These are phyloP conservation scores for Cladorrhinum samala DNA, from an alignment of 495 filamentous ascomycete genomes.

Conservation along the genomic window DNA sequence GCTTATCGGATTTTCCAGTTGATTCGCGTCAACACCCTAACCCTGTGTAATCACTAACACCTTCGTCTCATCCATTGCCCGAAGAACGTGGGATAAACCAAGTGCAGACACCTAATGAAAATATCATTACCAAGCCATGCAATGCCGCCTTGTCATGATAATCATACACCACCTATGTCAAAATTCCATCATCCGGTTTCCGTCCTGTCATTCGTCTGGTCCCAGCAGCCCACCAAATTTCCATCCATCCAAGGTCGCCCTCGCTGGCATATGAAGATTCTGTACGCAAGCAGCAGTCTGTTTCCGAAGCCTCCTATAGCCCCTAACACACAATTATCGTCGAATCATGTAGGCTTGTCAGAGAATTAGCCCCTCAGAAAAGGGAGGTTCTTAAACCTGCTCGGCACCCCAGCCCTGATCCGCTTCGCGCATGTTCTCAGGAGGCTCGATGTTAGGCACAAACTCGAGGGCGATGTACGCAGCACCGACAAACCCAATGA, in stretches of 20 bases:
- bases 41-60: not conserved
- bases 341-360: no score
- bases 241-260: not conserved
- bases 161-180: not conserved
- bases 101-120: not conserved
- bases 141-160: not conserved
- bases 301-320: not conserved
- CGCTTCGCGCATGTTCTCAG: slow-evolving; percentile 91
- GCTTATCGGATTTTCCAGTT: not conserved
- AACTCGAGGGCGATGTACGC: slow-evolving; percentile 83
- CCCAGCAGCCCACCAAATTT: no score
- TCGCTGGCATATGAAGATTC: not conserved
- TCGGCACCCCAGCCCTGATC: slow-evolving; percentile 90
- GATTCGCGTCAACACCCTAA: not conserved
- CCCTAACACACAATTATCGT: no score
- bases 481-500: slow-evolving; percentile 71
- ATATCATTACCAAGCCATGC: not conserved
- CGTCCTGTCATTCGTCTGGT: no score
- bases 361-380: no score
- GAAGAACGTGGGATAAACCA: not conserved
- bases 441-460: slow-evolving; percentile 93
- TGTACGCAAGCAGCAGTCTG: no score
- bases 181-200: not conserved
- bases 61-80: no score
- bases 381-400: slow-evolving; percentile 78